A percentile compares a stretch with the other conserved stretches of the same genome.
Conservation (phyloP, 441 rosid species). For the Manihot esculenta region DNA sequence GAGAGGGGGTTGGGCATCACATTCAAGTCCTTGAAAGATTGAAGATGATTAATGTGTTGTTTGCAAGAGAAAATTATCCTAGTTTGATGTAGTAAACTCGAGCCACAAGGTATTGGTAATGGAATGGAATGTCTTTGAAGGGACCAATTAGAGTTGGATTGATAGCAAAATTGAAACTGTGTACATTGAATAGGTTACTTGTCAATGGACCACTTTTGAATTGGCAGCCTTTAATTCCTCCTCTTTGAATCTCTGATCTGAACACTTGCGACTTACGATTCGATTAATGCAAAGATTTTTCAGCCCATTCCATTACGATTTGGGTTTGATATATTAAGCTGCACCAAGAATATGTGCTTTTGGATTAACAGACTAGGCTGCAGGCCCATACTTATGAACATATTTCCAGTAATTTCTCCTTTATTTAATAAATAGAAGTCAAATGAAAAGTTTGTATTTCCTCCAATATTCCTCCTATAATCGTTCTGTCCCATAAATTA, state of each 20-base stretch:
- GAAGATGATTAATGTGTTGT: not conserved
- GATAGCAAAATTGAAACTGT: constrained; percentile 16
- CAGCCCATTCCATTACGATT: too few species aligned
- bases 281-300: too few species aligned
- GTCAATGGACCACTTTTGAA: constrained; percentile 24
- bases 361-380: too few species aligned
- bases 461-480: too few species aligned
- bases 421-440: too few species aligned
- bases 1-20: constrained; percentile 31
- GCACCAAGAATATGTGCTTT: too few species aligned
- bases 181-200: constrained; percentile 16
- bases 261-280: too few species aligned
- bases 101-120: constrained; percentile 6
- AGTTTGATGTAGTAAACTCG: constrained; percentile 7
- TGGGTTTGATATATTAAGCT: too few species aligned
- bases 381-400: too few species aligned
- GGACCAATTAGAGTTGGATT: constrained; percentile 30
- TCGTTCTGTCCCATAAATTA: too few species aligned
- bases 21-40: constrained; percentile 13
- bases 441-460: too few species aligned
- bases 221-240: not conserved
- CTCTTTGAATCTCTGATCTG: not conserved
- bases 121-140: constrained; percentile 31
- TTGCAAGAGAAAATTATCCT: not conserved
- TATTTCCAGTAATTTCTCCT: too few species aligned